These are phyloP conservation scores for Daphne laureola DNA, from an alignment of 441 rosid genomes.

Conservation along the genomic window DNA sequence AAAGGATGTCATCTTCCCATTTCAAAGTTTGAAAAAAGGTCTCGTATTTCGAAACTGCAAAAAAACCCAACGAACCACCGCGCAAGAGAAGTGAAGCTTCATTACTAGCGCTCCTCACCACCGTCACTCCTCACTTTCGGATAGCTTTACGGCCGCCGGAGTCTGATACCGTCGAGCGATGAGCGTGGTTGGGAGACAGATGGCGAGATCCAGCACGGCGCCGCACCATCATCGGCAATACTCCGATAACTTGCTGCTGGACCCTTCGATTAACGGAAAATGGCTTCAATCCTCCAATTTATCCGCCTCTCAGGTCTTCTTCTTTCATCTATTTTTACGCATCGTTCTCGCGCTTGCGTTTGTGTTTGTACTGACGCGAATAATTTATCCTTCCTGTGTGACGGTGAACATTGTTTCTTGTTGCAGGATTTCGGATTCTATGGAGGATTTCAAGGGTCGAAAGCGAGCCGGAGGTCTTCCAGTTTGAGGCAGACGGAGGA, in stretches of 20 bases:
- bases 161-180: slow-evolving; percentile 12
- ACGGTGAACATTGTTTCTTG: not conserved
- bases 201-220: slow-evolving; percentile 32
- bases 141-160: too few relatives aligned
- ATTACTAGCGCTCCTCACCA: too few relatives aligned
- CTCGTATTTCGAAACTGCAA: too few relatives aligned
- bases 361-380: not conserved
- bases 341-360: not conserved
- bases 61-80: too few relatives aligned
- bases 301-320: slow-evolving; percentile 23
- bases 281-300: slow-evolving; percentile 30
- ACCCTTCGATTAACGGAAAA: slow-evolving; percentile 21
- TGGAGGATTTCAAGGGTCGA: slow-evolving; percentile 28
- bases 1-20: too few relatives aligned
- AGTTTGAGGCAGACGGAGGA: slow-evolving; percentile 50
- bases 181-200: slow-evolving; percentile 36
- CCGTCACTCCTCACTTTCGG: too few relatives aligned
- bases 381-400: not conserved
- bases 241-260: slow-evolving; percentile 42
- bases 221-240: slow-evolving; percentile 51
- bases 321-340: not conserved
- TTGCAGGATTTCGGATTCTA: slow-evolving; percentile 24
- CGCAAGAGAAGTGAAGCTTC: too few relatives aligned
- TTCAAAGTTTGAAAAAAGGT: too few relatives aligned
- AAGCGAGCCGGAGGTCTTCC: slow-evolving; percentile 36